A percentile compares a stretch with the other conserved stretches of the same genome.
Evolutionary conservation across 768 basidiomycete genomes (phyloP).

Genomic region (Guyanaporus albipodus): DNA sequence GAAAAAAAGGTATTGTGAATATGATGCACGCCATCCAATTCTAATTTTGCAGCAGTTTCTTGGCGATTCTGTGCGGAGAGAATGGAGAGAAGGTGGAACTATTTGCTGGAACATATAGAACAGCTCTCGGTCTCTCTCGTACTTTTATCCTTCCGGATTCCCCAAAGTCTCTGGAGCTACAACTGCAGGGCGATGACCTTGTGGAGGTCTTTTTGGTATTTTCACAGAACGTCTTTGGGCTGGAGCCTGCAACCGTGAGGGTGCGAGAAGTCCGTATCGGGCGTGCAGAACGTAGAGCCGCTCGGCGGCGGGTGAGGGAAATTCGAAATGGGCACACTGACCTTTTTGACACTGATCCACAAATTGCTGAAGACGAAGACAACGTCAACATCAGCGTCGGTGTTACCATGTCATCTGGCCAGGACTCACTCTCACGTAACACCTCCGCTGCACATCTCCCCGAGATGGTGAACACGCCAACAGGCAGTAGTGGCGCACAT

Average conservation of each 20-base stretch:
- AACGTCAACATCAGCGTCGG: constrained; percentile 61
- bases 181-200: constrained; percentile 88
- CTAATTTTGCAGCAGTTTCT: constrained; percentile 51
- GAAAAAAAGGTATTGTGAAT: constrained; percentile 66
- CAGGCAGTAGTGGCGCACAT: constrained; percentile 27
- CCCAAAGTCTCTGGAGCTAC: constrained; percentile 79
- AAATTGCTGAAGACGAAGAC: constrained; percentile 46
- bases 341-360: constrained; percentile 41
- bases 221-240: constrained; percentile 85
- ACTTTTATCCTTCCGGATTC: constrained; percentile 93
- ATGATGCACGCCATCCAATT: neutral
- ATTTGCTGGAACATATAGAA: constrained; percentile 86
- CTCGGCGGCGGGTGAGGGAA: constrained; percentile 74
- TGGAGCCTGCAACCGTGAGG: constrained; percentile 89
- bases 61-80: constrained; percentile 90
- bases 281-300: constrained; percentile 81
- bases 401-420: constrained; percentile 47
- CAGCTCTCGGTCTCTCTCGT: constrained; percentile 86
- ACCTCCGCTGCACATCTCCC: constrained; percentile 27
- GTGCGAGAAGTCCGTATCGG: constrained; percentile 93
- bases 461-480: constrained; percentile 22
- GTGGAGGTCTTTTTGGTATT: constrained; percentile 92
- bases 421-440: constrained; percentile 31
- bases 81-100: constrained; percentile 91
- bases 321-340: constrained; percentile 49